phyloP scores from a whole-genome alignment of 192 early-diverging fungal species.

The Spizellomyces punctatus region DNA sequence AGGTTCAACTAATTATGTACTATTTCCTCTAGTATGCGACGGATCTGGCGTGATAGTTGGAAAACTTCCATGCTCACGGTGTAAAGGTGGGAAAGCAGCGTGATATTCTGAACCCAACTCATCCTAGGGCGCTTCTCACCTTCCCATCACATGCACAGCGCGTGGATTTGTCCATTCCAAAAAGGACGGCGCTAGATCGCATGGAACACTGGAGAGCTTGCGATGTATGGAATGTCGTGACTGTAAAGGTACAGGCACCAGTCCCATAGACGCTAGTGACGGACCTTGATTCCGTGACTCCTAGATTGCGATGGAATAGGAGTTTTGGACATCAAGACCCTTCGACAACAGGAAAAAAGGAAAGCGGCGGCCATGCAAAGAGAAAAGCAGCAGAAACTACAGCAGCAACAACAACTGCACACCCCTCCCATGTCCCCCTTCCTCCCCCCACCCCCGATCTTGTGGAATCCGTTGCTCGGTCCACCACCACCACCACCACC shows the following conservation, averaged over 20 bases:
- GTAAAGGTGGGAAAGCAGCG: slow-evolving; percentile 9
- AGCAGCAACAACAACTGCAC: not conserved
- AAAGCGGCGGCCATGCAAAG: not conserved
- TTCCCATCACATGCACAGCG: not conserved
- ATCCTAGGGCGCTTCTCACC: too few species aligned
- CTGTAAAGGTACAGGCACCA: slow-evolving; percentile 15
- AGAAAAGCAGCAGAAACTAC: not conserved
- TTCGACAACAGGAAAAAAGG: not conserved
- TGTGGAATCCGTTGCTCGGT: not conserved
- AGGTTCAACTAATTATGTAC: not conserved
- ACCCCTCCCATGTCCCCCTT: not conserved
- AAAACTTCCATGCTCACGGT: not conserved
- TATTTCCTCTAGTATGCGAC: slow-evolving; percentile 3
- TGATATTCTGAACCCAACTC: not conserved
- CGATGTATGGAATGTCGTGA: slow-evolving; percentile 27
- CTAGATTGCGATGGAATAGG: slow-evolving; percentile 13
- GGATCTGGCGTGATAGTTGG: slow-evolving; percentile 23
- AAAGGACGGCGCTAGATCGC: not conserved
- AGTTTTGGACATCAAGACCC: slow-evolving; percentile 3
- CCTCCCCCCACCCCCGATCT: slow-evolving; percentile 3
- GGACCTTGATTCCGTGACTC: not conserved
- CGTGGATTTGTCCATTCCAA: slow-evolving; percentile 31
- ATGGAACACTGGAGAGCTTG: slow-evolving; percentile 8
- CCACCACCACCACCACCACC: not conserved
- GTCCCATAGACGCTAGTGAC: too few species aligned